These are phyloP conservation scores for Solanum paucissectum DNA, from an alignment of 257 asterid genomes.

Conservation along the genomic window DNA sequence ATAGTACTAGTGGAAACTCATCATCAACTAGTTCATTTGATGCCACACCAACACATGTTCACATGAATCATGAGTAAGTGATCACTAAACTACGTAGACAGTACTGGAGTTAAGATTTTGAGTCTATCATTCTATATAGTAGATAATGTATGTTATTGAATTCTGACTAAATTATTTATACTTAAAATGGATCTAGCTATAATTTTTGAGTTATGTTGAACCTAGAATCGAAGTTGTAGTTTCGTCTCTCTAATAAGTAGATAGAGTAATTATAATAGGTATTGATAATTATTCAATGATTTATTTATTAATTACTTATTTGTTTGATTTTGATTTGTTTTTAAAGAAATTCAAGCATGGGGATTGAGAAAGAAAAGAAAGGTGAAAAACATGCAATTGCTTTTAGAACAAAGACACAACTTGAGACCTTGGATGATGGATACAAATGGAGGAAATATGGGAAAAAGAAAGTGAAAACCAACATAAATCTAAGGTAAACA, in stretches of 20 bases:
- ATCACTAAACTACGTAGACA: not conserved
- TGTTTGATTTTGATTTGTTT: not conserved
- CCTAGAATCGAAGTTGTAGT: not conserved
- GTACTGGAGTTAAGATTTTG: not conserved
- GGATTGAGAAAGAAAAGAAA: not conserved
- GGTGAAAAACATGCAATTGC: conserved; percentile 10
- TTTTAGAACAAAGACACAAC: conserved; percentile 34
- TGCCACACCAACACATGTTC: not conserved
- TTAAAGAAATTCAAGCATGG: not conserved
- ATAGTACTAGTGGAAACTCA: not conserved
- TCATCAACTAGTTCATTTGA: conserved; percentile 3
- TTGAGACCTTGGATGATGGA: conserved; percentile 61
- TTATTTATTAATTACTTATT: not conserved
- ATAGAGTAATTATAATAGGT: not conserved
- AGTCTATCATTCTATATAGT: not conserved
- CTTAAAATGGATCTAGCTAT: not conserved
- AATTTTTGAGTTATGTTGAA: not conserved
- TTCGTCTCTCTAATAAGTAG: not conserved
- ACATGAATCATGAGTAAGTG: conserved; percentile 2
- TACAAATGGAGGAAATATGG: conserved; percentile 73
- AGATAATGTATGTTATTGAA: not conserved
- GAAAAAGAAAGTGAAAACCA: conserved; percentile 54
- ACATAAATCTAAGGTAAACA: conserved; percentile 51
- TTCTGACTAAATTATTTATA: not conserved
- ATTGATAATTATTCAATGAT: not conserved